Evolutionary conservation across 1,139 yeast genomes (phyloP).

Genomic region (Chernovozyma aurita): DNA sequence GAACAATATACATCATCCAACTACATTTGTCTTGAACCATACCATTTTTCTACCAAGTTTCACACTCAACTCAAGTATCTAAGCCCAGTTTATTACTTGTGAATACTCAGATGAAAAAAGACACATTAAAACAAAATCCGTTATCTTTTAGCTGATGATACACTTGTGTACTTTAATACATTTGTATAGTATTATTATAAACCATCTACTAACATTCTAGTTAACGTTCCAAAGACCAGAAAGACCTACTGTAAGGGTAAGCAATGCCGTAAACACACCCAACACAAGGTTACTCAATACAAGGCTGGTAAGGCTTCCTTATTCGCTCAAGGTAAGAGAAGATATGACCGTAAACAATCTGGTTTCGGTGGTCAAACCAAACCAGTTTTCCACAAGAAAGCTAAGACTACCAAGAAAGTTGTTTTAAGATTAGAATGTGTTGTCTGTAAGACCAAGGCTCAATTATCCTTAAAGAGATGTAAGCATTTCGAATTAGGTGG

Average conservation of each 20-base stretch:
- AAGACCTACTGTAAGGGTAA: conserved; percentile 99
- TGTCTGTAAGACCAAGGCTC: conserved; percentile 97
- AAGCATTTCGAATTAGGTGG: conserved; percentile 99
- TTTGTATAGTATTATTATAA: no score
- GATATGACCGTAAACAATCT: conserved; percentile 99
- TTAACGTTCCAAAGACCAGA: conserved; percentile 99
- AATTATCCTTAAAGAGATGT: conserved; percentile 98
- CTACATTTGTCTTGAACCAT: no score
- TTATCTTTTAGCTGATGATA: no score
- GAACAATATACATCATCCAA: no score
- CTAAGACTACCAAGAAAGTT: conserved; percentile 99
- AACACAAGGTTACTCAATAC: conserved; percentile 99
- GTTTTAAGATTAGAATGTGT: conserved; percentile 99
- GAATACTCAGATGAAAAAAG: neutral
- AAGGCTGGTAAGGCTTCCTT: conserved; percentile 99
- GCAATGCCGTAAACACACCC: conserved; percentile 99
- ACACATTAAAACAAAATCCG: neutral
- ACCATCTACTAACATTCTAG: conserved; percentile 44
- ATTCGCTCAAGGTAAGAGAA: conserved; percentile 99
- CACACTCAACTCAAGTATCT: no score
- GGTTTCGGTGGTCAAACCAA: conserved; percentile 99
- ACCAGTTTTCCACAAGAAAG: conserved; percentile 99
- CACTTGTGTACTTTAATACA: no score
- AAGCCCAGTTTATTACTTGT: no score
- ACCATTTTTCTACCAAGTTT: no score